A percentile compares a stretch with the other conserved stretches of the same genome.
Evolutionary conservation across 2,329 filamentous ascomycete genomes (phyloP).

Genomic region (Aspergillus melleus): DNA sequence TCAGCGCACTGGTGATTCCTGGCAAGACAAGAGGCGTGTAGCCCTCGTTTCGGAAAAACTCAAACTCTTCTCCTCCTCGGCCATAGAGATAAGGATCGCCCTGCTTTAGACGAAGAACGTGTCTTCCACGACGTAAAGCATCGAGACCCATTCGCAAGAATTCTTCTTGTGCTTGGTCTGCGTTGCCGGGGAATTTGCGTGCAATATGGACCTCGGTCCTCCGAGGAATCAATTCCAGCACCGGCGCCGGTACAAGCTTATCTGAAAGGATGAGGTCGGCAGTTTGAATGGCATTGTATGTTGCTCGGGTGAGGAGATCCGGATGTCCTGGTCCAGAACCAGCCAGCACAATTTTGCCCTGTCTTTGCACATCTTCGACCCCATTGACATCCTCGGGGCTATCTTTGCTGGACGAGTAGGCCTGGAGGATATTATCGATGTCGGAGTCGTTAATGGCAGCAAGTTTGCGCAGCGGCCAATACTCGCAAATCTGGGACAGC

Average conservation of each 20-base stretch:
- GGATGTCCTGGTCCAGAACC: constrained; percentile 92
- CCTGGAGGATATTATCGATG: constrained; percentile 71
- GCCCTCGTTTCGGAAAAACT: constrained; percentile 74
- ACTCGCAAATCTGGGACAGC: constrained; percentile 96
- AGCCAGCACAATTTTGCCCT: constrained; percentile 79
- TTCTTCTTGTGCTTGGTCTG: constrained; percentile 89
- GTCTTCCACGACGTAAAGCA: constrained; percentile 68
- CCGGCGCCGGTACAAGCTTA: constrained; percentile 66
- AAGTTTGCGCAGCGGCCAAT: constrained; percentile 87
- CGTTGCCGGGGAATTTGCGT: constrained; percentile 96
- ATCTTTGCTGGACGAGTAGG: constrained; percentile 55
- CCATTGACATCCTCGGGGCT: constrained; percentile 17
- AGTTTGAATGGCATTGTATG: constrained; percentile 48
- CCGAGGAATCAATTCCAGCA: constrained; percentile 86
- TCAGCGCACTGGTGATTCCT: constrained; percentile 84
- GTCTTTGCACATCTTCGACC: constrained; percentile 26
- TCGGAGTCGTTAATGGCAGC: constrained; percentile 78
- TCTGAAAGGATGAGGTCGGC: constrained; percentile 54
- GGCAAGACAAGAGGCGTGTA: constrained; percentile 74
- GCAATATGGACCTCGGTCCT: constrained; percentile 88
- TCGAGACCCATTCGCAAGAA: constrained; percentile 75
- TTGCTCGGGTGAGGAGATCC: constrained; percentile 75
- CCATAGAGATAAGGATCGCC: constrained; percentile 97
- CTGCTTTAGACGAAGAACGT: constrained; percentile 88
- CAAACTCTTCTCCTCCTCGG: constrained; percentile 87